A percentile compares a stretch with the other conserved stretches of the same genome.
phyloP scores from a whole-genome alignment of 352 stramenopile species.

The Globisporangium yorkense region DNA sequence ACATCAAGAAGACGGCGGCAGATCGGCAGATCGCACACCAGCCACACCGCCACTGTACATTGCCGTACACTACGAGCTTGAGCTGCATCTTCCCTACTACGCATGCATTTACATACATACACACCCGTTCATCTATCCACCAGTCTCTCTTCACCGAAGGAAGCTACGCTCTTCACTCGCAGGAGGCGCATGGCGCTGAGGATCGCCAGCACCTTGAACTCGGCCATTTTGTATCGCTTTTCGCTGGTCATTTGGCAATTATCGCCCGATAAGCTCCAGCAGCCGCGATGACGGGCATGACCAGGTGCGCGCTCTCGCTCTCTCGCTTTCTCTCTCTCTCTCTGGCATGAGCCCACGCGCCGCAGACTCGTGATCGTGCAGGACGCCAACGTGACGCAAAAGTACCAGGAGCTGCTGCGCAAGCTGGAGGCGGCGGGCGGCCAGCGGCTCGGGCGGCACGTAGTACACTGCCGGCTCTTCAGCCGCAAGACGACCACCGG shows the following conservation, averaged over 20 bases:
- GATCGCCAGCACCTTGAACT: too few species aligned
- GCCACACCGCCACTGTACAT: not conserved
- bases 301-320: constrained; percentile 31
- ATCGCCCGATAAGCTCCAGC: not conserved
- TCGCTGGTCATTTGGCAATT: too few species aligned
- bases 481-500: constrained; percentile 75
- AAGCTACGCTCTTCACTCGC: too few species aligned
- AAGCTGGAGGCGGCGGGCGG: constrained; percentile 80
- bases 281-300: constrained; percentile 60
- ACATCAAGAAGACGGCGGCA: too few species aligned
- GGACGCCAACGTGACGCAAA: constrained; percentile 74
- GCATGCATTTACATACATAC: not conserved
- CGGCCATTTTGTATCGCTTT: too few species aligned
- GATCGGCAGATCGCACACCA: not conserved
- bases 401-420: constrained; percentile 85
- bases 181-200: too few species aligned
- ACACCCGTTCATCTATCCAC: not conserved
- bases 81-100: not conserved
- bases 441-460: constrained; percentile 69
- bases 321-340: not conserved
- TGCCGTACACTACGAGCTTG: not conserved
- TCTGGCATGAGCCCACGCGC: too few species aligned
- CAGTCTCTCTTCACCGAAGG: not conserved
- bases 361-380: constrained; percentile 76
- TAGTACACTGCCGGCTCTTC: constrained; percentile 85